Base-by-base conservation (phyloP, 768 basidiomycete species). In the Dendrothele bispora region DNA sequence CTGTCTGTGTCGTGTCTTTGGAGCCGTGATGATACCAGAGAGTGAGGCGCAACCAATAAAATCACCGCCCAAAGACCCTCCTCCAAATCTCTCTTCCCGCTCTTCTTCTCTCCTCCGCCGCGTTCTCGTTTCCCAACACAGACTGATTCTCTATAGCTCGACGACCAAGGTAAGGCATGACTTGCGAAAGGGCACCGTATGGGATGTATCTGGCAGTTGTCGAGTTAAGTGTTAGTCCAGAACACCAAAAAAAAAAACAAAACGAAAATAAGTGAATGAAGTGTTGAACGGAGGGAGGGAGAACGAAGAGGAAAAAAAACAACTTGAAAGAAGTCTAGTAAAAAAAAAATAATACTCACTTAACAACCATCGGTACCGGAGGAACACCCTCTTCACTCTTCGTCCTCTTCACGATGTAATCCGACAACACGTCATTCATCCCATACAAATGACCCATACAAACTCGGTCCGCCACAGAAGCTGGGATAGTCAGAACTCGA, bases 91-190 rank as follows among this genome's bases (percentile, higher is more conserved):
- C 79, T 8, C 59, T 60, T 38, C 74, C 75, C 2, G 84, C 82
- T 24, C 82, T 62, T 48, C 63, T 64, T 20, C 86, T 69, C 63
- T 91, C 90, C 20, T 72, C 71, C 2, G 67, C 65, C 0, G 91
- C 91, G 10, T 74, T 82, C 1, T 86, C 88, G 17, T 78, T 71
- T 15, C 86, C 88, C 22, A 98, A 78, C 2, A 97, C 76, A 0
- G 86, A 85, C 66, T 92, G 95, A 71, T 98, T 97, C 81, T 97
- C 94, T 37, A 93, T 84, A 1, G 93, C 94, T 14, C 95, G 76
- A 26, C 93, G 78, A 32, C 86, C 78, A 8, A 97, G 78, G 63
- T 95, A 98, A 0, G 95, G 93, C 83, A 97, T 86, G 8, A 92
- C 88, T 57, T 90, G 86, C 1, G 73, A 67, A 6, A 91, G 68